These are phyloP conservation scores for Babesia caballi DNA, from an alignment of 169 alveolate genomes.

Conservation along the genomic window DNA sequence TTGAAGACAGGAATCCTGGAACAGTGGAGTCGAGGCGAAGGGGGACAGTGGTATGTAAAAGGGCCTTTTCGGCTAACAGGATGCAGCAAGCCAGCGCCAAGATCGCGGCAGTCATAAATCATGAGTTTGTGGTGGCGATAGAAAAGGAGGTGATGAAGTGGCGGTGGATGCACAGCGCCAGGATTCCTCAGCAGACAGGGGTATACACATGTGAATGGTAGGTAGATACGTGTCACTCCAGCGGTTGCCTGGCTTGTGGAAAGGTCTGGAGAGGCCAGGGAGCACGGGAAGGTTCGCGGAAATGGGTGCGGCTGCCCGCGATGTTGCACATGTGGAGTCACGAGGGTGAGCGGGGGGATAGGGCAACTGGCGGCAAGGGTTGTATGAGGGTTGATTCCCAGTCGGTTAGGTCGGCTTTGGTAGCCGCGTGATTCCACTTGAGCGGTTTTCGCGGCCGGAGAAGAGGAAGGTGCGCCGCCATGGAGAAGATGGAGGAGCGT, in stretches of 20 bases:
- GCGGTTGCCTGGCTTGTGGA: too few species aligned
- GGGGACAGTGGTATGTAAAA: not conserved
- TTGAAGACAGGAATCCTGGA: not conserved
- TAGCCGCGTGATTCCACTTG: too few species aligned
- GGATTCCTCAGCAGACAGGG: not conserved
- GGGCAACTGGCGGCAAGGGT: too few species aligned
- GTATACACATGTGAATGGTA: too few species aligned
- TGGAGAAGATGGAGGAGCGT: constrained; percentile 1
- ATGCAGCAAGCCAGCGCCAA: not conserved
- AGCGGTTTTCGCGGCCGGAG: not conserved
- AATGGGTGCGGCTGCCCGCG: not conserved
- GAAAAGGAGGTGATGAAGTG: not conserved
- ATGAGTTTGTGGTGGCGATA: not conserved
- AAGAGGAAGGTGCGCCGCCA: not conserved
- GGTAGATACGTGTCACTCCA: too few species aligned
- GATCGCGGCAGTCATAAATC: not conserved
- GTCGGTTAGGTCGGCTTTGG: too few species aligned
- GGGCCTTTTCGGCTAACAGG: not conserved
- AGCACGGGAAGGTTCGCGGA: not conserved
- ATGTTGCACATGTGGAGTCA: not conserved
- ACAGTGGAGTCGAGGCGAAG: not conserved
- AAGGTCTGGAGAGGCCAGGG: too few species aligned
- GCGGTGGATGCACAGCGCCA: not conserved
- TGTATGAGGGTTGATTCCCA: too few species aligned
- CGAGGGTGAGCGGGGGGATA: not conserved